Evolutionary conservation across 2,329 filamentous ascomycete genomes (phyloP).

Genomic region (Sclerotinia borealis): DNA sequence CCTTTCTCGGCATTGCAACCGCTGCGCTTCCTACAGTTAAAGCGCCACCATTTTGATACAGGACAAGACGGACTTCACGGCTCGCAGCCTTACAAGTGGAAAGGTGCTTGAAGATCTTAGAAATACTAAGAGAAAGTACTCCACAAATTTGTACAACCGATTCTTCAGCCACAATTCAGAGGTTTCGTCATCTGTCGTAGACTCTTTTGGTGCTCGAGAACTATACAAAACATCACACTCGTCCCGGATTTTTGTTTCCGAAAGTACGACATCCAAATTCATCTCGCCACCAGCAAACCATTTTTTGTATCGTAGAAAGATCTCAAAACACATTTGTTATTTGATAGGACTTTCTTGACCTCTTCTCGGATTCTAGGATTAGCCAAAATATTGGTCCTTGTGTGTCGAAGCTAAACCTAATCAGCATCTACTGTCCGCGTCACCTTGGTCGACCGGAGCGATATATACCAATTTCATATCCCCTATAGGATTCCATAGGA

Average conservation of each 20-base stretch:
- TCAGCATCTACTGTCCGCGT: constrained; percentile 18
- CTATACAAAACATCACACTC: background rate
- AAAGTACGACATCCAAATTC: background rate
- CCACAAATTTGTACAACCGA: background rate
- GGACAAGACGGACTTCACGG: background rate
- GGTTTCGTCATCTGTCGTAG: constrained; percentile 6
- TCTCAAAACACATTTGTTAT: background rate
- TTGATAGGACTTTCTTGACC: background rate
- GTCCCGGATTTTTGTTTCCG: background rate
- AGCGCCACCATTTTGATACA: background rate
- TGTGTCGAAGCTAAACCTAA: constrained; percentile 13
- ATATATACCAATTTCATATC: constrained; percentile 5
- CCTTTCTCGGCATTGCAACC: background rate
- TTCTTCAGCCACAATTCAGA: constrained; percentile 1
- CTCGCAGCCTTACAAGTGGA: constrained; percentile 2
- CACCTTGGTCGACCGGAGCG: constrained; percentile 12
- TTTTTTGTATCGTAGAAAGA: background rate
- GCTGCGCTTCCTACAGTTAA: background rate
- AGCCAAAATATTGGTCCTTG: background rate
- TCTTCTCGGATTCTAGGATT: background rate
- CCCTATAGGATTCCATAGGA: background rate
- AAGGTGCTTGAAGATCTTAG: constrained; percentile 6
- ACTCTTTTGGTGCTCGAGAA: background rate
- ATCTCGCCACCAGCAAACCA: background rate
- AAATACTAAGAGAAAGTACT: constrained; percentile 4